Evolutionary conservation across 352 stramenopile species (phyloP).

Genomic region (Pythium folliculosum): DNA sequence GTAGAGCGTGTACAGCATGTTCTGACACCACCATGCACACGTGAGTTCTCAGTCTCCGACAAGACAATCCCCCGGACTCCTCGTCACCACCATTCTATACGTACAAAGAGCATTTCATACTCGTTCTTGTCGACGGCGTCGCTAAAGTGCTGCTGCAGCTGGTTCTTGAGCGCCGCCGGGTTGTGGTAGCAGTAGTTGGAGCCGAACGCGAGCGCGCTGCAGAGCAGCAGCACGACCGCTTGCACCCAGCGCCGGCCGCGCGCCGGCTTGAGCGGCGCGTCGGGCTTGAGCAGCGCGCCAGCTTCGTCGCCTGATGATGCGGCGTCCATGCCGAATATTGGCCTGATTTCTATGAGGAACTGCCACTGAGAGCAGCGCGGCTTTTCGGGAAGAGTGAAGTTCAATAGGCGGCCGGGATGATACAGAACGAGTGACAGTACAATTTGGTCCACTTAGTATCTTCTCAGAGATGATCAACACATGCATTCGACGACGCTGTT

Average conservation of each 20-base stretch:
- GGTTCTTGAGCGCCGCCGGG: conserved; percentile 59
- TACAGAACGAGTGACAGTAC: background rate
- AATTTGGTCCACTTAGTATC: background rate
- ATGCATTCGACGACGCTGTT: conserved; percentile 3
- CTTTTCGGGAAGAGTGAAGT: no score
- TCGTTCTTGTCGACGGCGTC: conserved; percentile 32
- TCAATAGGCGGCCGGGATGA: no score
- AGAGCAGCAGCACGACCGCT: conserved; percentile 51
- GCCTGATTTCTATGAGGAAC: no score
- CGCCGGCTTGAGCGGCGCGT: background rate
- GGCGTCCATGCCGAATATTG: no score
- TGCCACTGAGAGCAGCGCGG: no score
- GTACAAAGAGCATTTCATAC: conserved; percentile 47
- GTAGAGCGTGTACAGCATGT: conserved; percentile 86
- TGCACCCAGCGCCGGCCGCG: conserved; percentile 23
- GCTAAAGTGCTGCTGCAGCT: conserved; percentile 61
- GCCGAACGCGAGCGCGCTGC: conserved; percentile 46
- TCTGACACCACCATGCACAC: conserved; percentile 34
- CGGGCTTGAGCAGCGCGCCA: background rate
- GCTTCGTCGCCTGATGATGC: background rate
- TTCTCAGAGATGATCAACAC: background rate
- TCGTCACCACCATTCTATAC: background rate
- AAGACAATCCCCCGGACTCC: no score
- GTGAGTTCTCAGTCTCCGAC: no score
- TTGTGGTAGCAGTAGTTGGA: conserved; percentile 74